Evolutionary conservation across 2,329 filamentous ascomycete genomes (phyloP), one percentile per base, ranked within the genome.

Genomic region (Colletotrichum scovillei): DNA sequence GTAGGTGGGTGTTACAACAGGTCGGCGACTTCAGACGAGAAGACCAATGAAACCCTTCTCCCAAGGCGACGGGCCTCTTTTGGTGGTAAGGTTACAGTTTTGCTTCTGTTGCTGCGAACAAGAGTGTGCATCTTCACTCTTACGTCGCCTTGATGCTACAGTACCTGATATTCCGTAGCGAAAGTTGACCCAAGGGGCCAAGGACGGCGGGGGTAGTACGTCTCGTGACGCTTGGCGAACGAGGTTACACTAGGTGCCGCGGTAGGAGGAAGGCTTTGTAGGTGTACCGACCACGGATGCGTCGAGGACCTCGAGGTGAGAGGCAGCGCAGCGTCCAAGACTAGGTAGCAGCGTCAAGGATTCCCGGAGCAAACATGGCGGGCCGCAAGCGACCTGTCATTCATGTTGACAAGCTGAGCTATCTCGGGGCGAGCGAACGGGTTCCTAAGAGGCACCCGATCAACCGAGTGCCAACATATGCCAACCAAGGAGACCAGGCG

Each of bases 401-500:
- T 49, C 30, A 28, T 30, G 14, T 24, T 71, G 56, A 67, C 63
- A 67, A 67, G 46, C 32, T 28, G 68, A 62, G 30, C 68, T 49
- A 49, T 49, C 1, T 49, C 19, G 42, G 42, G 19, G 42, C 42
- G 42, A 22, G 42, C 42, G 19, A 71, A 67, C 57, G 56, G 63
- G 57, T 32, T 62, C 32, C 63, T 67, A 55, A 32, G 67, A 30
- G 56, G 49, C 68, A 53, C 24, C 63, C 56, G 24, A 52, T 16
- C 19, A 67, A 63, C 56, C 35, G 28, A 52, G 42, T 11, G 8
- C 14, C 14, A 42, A 42, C 16, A 16, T 42, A 7, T 28, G 19
- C 16, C 11, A 12, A 38, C 28, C 16, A 19, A n/a, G 9, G 35
- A 69, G 52, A 38, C n/a, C 11, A 49, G 11, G 28, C 14, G 56